Evolutionary conservation across 2,329 filamentous ascomycete species (phyloP), one percentile per base, ranked within the genome.

Genomic region (Pseudogymnoascus sp.): DNA sequence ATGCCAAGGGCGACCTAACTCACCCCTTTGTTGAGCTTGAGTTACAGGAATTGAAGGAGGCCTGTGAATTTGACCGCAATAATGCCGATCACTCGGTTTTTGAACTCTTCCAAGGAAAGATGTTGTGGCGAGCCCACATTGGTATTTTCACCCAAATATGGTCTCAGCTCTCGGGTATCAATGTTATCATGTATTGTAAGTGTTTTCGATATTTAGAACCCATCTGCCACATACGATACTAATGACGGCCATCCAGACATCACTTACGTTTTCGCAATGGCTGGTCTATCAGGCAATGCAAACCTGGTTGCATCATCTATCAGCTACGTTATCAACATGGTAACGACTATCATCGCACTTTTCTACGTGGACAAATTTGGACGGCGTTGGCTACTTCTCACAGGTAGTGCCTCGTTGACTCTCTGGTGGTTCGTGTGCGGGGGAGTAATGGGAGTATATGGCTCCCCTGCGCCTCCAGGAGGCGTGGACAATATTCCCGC

Each of bases 81-180:
- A 88, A 90, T 71, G 78, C 84, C n/a, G 81, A 91, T 67, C 87
- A 90, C 21, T 84, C 83, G 5, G 91, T 89, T 71, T 67, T 86
- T 2, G 89, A 93, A 71, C 81, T 95, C 0, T 82, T 95, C 76
- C 83, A 81, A 67, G 88, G 89, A 1, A 78, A 78, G 14, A 90
- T 90, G 85, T 79, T 91, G 71, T 88, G 90, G 75, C 83, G 89
- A 35, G 88, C 87, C 7, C 78, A 86, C 67, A 87, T 90, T 65
- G 89, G 87, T 65, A 70, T 91, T 43, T 90, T 89, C 72, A 88
- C 81, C 1, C 88, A 91, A 75, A 87, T 91, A 69, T 89, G 88
- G 89, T 86, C 82, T 9, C 88, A 92, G 71, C 75, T 91, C 55
- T 90, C 87, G 0, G 88, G 89, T 18, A 90, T 90, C 87, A 90